Percentiles rank a stretch among this genome's conserved stretches.
Evolutionary conservation across 768 basidiomycete genomes (phyloP).

Genomic region (Tremella mesenterica): DNA sequence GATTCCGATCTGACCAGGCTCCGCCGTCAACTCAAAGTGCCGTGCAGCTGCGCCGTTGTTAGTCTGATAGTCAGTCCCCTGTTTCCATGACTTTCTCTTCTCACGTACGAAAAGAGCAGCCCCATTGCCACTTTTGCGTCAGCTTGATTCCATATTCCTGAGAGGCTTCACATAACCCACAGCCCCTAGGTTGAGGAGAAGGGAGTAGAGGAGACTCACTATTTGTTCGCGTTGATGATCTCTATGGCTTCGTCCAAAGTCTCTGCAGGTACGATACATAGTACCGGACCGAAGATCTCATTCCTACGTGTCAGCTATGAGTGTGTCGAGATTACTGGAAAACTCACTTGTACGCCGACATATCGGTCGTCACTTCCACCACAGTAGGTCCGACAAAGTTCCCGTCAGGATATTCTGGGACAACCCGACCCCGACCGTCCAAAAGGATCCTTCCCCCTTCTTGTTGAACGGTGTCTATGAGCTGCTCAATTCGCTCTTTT

Average conservation of each 20-base stretch:
- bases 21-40: slow-evolving; percentile 78
- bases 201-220: slow-evolving; percentile 47
- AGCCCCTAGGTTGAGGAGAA: background rate
- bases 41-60: slow-evolving; percentile 91
- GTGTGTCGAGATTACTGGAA: background rate
- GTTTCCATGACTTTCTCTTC: background rate
- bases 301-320: slow-evolving; percentile 51
- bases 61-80: slow-evolving; percentile 47
- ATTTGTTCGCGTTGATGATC: slow-evolving; percentile 79
- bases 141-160: no score
- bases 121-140: slow-evolving; percentile 58
- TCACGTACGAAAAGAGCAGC: slow-evolving; percentile 88
- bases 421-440: slow-evolving; percentile 66
- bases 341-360: slow-evolving; percentile 77
- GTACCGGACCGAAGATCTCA: slow-evolving; percentile 91
- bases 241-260: slow-evolving; percentile 82
- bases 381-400: slow-evolving; percentile 94
- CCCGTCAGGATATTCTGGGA: slow-evolving; percentile 69
- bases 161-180: background rate
- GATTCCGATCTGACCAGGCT: slow-evolving; percentile 83
- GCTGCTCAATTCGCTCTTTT: slow-evolving; percentile 62
- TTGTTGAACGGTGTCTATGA: slow-evolving; percentile 54
- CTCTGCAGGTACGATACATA: slow-evolving; percentile 66
- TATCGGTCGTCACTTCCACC: slow-evolving; percentile 67
- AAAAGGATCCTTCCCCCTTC: slow-evolving; percentile 81